These are phyloP conservation scores for Pinus taeda DNA, from an alignment of 75 land plant species.

Conservation along the genomic window DNA sequence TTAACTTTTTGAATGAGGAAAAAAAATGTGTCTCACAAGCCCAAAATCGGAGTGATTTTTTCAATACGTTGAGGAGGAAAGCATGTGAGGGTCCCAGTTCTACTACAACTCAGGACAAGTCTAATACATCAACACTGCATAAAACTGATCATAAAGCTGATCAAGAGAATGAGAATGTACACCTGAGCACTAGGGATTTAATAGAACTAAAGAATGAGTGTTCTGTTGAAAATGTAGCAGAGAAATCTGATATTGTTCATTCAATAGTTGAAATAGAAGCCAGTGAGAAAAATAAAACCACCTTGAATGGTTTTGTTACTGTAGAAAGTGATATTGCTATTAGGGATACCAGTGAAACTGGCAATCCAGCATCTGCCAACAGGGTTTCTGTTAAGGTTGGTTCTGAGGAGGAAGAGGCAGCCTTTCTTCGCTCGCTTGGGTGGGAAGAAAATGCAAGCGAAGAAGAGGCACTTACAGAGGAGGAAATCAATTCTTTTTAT, in stretches of 20 bases:
- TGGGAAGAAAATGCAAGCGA: conserved; percentile 33
- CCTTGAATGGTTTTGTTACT: background rate
- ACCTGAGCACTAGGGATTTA: background rate
- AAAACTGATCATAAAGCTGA: conserved; percentile 4
- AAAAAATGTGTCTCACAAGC: conserved; percentile 8
- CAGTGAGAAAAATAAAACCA: background rate
- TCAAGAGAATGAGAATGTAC: conserved; percentile 1
- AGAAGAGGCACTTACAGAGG: conserved; percentile 33
- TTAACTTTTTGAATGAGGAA: background rate
- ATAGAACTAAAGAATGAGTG: background rate
- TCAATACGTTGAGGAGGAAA: conserved; percentile 9
- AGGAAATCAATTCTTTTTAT: conserved; percentile 39
- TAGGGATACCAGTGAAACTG: background rate
- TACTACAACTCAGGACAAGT: conserved; percentile 3
- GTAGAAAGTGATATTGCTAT: background rate
- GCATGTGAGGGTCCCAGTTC: background rate
- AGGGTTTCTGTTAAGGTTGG: conserved; percentile 11
- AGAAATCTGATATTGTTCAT: background rate
- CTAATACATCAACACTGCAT: background rate
- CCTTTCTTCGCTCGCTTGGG: conserved; percentile 46
- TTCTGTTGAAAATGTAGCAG: background rate
- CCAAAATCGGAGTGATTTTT: conserved; percentile 9
- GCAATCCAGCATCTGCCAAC: background rate
- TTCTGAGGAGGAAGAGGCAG: conserved; percentile 41
- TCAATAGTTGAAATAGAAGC: background rate